Evolutionary conservation across 768 basidiomycete genomes (phyloP), one percentile per base, ranked within the genome.

Genomic region (Lentinula edodes): DNA sequence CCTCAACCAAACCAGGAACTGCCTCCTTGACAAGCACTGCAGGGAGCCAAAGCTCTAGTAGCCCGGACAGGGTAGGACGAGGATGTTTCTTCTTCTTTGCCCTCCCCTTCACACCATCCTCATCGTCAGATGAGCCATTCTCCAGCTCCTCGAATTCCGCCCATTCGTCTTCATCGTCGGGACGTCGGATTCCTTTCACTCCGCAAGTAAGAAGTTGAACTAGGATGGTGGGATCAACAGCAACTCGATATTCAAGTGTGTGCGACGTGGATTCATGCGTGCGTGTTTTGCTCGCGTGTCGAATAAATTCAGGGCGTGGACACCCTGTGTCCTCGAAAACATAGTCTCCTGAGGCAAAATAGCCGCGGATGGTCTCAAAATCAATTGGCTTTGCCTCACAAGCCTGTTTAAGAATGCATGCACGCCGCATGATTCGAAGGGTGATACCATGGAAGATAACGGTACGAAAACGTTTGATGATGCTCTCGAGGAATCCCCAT

Each of bases 361-460:
- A 32, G 12, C 18, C n/a, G 13, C 41, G 46, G 18, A 62, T 62
- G 38, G 32, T 20, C 12, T 50, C 61, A 5, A 39, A 18, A 32
- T 41, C 3, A 43, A 61, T 48, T 3, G 35, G 28, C 3, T 42
- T 35, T 65, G 81, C 86, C 0, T 80, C 77, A n/a, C n/a, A n/a
- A n/a, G n/a, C n/a, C n/a, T n/a, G n/a, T n/a, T n/a, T 57, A 91
- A 71, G 80, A 82, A 38, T n/a, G n/a, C 0, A 75, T 86, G 2
- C 79, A 93, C 13, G 84, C 91, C 0, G 83, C 3, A 74, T 79
- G 9, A 75, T 95, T 39, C 80, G 87, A 0, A 77, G 83, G 3
- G 78, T 80, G 46, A 91, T 95, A 73, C 91, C 93, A 90, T 52
- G 87, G 3, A 75, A 86, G 61, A 69, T 91, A 50, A 85, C 88